Evolutionary conservation across 1,284 basidiomycete genomes (phyloP).

Genomic region (Rhizoctonia solani): DNA sequence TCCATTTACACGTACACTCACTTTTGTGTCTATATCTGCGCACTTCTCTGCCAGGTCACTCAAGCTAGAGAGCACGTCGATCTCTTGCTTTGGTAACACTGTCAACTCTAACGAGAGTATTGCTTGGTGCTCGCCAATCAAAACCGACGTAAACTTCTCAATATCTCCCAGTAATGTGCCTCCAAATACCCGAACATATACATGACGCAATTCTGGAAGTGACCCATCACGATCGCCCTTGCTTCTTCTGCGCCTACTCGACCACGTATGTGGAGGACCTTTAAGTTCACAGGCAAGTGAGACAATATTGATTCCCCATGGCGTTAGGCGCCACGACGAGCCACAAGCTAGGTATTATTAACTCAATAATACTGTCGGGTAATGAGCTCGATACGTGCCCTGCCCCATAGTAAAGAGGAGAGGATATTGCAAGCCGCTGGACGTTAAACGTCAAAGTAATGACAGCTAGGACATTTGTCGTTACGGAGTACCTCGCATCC

Average conservation of each 20-base stretch:
- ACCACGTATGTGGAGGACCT: not conserved
- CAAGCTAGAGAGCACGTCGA: not conserved
- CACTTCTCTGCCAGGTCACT: not conserved
- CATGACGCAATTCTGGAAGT: not conserved
- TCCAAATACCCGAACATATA: constrained; percentile 6
- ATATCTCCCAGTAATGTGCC: not conserved
- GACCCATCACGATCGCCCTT: not conserved
- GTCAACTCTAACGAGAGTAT: constrained; percentile 6
- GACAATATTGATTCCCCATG: not conserved
- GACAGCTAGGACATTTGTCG: not conserved
- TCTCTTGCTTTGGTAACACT: not conserved
- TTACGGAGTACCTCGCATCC: not conserved
- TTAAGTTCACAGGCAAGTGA: not conserved
- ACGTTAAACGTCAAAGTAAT: not conserved
- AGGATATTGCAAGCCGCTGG: not conserved
- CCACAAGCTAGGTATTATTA: constrained; percentile 13
- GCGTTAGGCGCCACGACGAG: not conserved
- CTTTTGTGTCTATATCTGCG: not conserved
- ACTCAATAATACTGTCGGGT: not conserved
- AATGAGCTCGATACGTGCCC: not conserved
- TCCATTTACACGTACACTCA: not conserved
- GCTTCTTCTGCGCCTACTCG: constrained; percentile 8
- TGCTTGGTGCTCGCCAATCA: not conserved
- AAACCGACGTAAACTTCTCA: not conserved
- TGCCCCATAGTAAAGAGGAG: not conserved